Evolutionary conservation across 2,329 filamentous ascomycete species (phyloP), one percentile per base, ranked within the genome.

Genomic region (Trichoderma afroharzianum): DNA sequence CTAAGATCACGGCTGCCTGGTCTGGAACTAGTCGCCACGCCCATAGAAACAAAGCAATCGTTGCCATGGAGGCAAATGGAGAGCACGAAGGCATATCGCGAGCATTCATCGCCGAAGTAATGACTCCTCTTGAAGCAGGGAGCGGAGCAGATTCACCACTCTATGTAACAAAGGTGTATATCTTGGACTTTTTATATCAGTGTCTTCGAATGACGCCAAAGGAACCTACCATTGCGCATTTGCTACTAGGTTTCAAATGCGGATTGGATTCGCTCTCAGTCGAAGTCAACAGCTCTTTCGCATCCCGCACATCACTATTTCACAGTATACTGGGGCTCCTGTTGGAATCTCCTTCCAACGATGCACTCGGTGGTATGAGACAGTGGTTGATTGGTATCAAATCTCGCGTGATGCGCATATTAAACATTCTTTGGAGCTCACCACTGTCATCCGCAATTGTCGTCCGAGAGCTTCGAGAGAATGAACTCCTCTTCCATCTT

Each of bases 171-270:
- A 97, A 98, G 80, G 85, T 93, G 68, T 92, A 92, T 72, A 91
- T 98, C 26, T 86, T 99, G 6, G 92, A 95, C 74, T 95, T 99
- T 76, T 83, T 99, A 47, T 92, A 93, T 75, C 89, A 90, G 69
- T 97, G 93, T 78, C 86, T 99, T 3, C 87, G 88, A 68, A 90
- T 92, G 39, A 92, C 91, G 30, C 91, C 92, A 1, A 88, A 92
- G 76, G 89, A 91, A 75, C 95, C 96, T 5, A 97, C 92, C 2
- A 91, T 99, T 75, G 96, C 95, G 0, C 97, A 99, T 80, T 86
- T 97, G 59, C 85, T 99, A 2, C 88, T 99, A 6, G 96, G 96
- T 0, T 98, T 99, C 80, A 88, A 88, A 70, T 97, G 94, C 76
- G 88, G 90, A 57, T 88, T 91, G 43, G 91, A 90, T 73, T 87